These are phyloP conservation scores for Curvularia lunata DNA, from an alignment of 2,329 filamentous ascomycete species.

Conservation along the genomic window DNA sequence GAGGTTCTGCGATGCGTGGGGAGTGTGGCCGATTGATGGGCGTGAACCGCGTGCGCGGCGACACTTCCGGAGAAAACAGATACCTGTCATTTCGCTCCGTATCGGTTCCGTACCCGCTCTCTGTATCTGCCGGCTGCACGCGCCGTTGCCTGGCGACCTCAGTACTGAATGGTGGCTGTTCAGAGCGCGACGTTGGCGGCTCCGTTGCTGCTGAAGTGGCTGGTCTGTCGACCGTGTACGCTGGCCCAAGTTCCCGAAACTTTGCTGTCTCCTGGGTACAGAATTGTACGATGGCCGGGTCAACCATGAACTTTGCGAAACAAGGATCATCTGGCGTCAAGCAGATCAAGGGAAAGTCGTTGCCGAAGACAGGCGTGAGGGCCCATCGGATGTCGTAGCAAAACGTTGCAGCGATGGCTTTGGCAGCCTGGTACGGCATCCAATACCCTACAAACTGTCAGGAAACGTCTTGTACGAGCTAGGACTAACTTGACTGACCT, in stretches of 20 bases:
- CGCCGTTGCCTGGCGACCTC: slow-evolving; percentile 17
- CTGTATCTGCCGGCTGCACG: slow-evolving; percentile 33
- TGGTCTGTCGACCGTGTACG: slow-evolving; percentile 18
- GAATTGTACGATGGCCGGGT: slow-evolving; percentile 46
- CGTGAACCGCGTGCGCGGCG: slow-evolving; percentile 49
- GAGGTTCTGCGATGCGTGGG: slow-evolving; percentile 17
- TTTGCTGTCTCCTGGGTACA: slow-evolving; percentile 48
- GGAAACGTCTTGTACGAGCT: background rate
- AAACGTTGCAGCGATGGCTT: slow-evolving; percentile 86
- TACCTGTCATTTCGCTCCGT: slow-evolving; percentile 48
- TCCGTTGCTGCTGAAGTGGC: slow-evolving; percentile 10
- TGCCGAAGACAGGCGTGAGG: slow-evolving; percentile 88
- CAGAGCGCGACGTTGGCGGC: slow-evolving; percentile 22
- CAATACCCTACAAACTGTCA: slow-evolving; percentile 74
- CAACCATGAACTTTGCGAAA: slow-evolving; percentile 60
- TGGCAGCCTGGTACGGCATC: slow-evolving; percentile 90
- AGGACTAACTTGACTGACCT: slow-evolving; percentile 41
- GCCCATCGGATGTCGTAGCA: slow-evolving; percentile 84
- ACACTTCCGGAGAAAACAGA: slow-evolving; percentile 50
- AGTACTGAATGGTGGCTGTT: slow-evolving; percentile 22
- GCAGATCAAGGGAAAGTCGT: slow-evolving; percentile 77
- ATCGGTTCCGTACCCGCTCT: slow-evolving; percentile 54
- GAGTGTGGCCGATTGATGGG: slow-evolving; percentile 49
- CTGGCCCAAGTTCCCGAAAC: slow-evolving; percentile 40
- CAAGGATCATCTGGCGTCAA: slow-evolving; percentile 66